Conservation (phyloP, 208 protist species). For the Trypanosoma platydactyli region DNA sequence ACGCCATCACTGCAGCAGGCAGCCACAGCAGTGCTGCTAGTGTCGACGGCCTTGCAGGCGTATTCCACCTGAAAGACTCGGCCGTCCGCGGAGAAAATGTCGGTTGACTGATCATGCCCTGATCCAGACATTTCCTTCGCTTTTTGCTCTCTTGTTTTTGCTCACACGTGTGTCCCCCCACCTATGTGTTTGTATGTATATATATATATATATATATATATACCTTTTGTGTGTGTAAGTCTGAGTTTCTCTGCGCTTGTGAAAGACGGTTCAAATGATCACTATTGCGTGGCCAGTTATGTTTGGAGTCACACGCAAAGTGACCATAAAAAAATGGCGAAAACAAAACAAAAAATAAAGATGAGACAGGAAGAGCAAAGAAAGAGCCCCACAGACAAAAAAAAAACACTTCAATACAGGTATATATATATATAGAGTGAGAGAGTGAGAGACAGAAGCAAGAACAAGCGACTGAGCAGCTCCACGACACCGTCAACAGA, state of each 20-base stretch:
- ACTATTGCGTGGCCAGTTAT: not conserved
- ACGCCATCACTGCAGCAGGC: conserved; percentile 98
- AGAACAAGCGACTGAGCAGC: not conserved
- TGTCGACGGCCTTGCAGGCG: conserved; percentile 99
- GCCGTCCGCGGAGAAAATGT: conserved; percentile 98
- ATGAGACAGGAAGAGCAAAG: not conserved
- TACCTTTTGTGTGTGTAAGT: too few relatives aligned
- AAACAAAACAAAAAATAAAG: conserved; percentile 6
- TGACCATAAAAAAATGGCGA: conserved; percentile 11
- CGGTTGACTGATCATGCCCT: conserved; percentile 97
- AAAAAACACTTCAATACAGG: not conserved
- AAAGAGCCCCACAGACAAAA: conserved; percentile 5
- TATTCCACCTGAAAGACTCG: conserved; percentile 99
- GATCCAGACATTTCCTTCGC: conserved; percentile 46
- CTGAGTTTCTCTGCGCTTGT: not conserved
- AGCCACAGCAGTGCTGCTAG: conserved; percentile 97
- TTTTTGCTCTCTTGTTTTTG: not conserved
- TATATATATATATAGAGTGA: conserved; percentile 13
- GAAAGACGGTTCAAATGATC: conserved; percentile 2
- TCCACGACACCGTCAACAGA: not conserved
- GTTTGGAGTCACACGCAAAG: not conserved
- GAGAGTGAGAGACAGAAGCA: not conserved
- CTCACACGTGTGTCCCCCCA: conserved; percentile 13
- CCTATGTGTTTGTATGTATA: not conserved
- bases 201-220: too few relatives aligned